Percentiles rank a stretch among this genome's conserved stretches.
Evolutionary conservation across 768 basidiomycete genomes (phyloP).

Genomic region (Mycena galopus): DNA sequence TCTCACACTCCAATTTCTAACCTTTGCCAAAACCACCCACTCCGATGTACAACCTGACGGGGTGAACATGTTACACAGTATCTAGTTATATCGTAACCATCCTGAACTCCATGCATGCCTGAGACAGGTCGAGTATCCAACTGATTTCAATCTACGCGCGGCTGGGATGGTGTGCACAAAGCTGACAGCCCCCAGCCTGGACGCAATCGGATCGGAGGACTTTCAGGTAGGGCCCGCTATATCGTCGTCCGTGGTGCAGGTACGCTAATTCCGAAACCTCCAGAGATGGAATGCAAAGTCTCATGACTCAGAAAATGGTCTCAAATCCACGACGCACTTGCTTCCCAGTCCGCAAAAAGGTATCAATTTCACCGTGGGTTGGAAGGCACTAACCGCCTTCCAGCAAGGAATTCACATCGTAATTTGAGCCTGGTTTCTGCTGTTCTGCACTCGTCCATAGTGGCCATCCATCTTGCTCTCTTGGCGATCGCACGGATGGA

Average conservation of each 20-base stretch:
- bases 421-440: not conserved
- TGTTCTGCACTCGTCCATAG: not conserved
- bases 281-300: not conserved
- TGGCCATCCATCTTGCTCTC: not conserved
- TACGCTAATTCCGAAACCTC: not conserved
- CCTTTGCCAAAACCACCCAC: not conserved
- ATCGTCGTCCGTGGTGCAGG: not conserved
- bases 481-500: not conserved
- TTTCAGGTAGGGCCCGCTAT: not conserved
- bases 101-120: not conserved
- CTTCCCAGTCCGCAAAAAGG: not conserved
- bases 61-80: not conserved
- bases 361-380: not conserved
- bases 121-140: not conserved
- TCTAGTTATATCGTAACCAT: not conserved
- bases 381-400: not conserved
- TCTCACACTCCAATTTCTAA: not conserved
- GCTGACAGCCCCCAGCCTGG: not conserved
- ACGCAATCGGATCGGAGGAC: not conserved
- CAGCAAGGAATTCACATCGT: not conserved
- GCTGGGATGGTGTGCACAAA: not conserved
- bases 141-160: not conserved
- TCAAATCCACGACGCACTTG: too few relatives aligned
- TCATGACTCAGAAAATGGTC: not conserved
- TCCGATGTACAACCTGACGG: not conserved